phyloP scores from a whole-genome alignment of 495 filamentous ascomycete genomes.

The Saxispiralis lemnorum region DNA sequence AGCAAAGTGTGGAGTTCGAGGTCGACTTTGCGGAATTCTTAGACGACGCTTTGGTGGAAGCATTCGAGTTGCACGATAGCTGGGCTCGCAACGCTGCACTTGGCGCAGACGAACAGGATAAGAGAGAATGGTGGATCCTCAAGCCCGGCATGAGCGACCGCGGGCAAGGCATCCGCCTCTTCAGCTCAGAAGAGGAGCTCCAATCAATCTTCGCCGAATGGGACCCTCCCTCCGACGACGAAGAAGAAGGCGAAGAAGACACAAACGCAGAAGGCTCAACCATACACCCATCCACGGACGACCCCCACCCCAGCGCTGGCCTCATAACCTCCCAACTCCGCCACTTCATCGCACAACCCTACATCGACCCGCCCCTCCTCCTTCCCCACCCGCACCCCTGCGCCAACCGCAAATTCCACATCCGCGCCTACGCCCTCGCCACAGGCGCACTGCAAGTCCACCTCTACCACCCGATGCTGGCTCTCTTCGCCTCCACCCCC shows the following conservation, averaged over 20 bases:
- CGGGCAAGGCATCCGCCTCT: slow-evolving; percentile 79
- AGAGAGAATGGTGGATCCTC: slow-evolving; percentile 89
- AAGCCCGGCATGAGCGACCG: slow-evolving; percentile 96
- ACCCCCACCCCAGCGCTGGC: slow-evolving; percentile 20
- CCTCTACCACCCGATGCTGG: slow-evolving; percentile 79
- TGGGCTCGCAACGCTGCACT: slow-evolving; percentile 42
- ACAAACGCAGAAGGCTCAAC: slow-evolving; percentile 22
- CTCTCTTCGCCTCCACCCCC: slow-evolving; percentile 60
- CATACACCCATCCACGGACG: slow-evolving; percentile 18
- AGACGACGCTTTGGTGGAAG: slow-evolving; percentile 81
- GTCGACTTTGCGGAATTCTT: slow-evolving; percentile 93
- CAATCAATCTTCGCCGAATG: slow-evolving; percentile 75
- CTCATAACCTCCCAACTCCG: slow-evolving; percentile 80
- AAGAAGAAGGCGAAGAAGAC: slow-evolving; percentile 41
- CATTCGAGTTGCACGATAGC: slow-evolving; percentile 66
- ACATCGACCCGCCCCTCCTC: slow-evolving; percentile 77
- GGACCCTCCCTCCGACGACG: slow-evolving; percentile 37
- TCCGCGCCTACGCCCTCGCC: slow-evolving; percentile 74
- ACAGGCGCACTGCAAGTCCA: slow-evolving; percentile 62
- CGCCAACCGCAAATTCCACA: slow-evolving; percentile 76
- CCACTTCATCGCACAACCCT: slow-evolving; percentile 91
- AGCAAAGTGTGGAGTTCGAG: slow-evolving; percentile 65
- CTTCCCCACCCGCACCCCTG: slow-evolving; percentile 31
- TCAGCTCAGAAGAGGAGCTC: slow-evolving; percentile 64
- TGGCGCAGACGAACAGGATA: slow-evolving; percentile 27